Conservation (phyloP, 2,329 filamentous ascomycete species). For the Phialophora tarda region DNA sequence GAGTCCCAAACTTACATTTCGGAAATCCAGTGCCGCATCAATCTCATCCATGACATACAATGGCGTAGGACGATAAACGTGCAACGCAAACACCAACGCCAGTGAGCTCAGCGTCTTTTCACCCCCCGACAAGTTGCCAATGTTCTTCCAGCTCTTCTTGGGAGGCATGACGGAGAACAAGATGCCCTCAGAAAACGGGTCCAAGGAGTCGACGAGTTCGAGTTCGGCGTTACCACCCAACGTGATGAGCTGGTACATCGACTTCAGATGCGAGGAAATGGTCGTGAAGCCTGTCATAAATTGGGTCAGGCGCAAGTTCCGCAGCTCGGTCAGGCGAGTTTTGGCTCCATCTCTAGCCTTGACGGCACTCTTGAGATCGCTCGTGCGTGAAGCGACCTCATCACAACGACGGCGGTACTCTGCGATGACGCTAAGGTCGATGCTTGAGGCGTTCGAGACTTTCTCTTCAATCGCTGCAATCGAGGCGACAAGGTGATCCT, state of each 20-base stretch:
- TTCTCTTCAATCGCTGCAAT: conserved; percentile 73
- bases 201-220: conserved; percentile 92
- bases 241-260: conserved; percentile 99
- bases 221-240: conserved; percentile 99
- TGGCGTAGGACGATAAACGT: conserved; percentile 97
- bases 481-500: conserved; percentile 65
- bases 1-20: conserved; percentile 74
- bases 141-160: conserved; percentile 99
- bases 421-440: conserved; percentile 85
- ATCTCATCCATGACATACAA: conserved; percentile 99
- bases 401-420: conserved; percentile 87
- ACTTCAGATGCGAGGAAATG: conserved; percentile 93
- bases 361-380: conserved; percentile 80
- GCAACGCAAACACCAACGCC: conserved; percentile 94
- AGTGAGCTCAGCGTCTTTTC: conserved; percentile 95
- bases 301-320: conserved; percentile 85
- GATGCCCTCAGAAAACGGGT: conserved; percentile 96
- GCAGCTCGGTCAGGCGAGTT: conserved; percentile 88
- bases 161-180: conserved; percentile 98
- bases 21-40: conserved; percentile 94
- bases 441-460: conserved; percentile 76
- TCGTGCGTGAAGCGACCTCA: conserved; percentile 80
- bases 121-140: conserved; percentile 90
- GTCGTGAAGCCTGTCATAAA: conserved; percentile 98
- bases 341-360: conserved; percentile 82